Base-by-base conservation (phyloP, 768 basidiomycete species). In the Pleurotus giganteus region DNA sequence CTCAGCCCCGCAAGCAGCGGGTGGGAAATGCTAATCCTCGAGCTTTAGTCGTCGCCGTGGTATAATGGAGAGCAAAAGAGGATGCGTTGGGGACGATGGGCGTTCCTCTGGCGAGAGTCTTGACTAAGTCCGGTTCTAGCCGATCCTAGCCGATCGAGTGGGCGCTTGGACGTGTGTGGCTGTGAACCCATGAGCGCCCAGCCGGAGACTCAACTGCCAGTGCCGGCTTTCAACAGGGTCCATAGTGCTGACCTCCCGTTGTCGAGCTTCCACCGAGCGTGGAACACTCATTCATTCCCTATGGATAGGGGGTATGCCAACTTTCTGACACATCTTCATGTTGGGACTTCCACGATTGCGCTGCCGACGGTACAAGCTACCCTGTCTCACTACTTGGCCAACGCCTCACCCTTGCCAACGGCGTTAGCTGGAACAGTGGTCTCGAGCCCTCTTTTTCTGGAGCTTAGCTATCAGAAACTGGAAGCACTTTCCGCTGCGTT, bases 1-100 rank as follows among this genome's bases (percentile, higher is more conserved):
- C 79, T 81, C 78, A 76, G 71, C 82, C 81, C 81, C 82, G 80
- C 80, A 66, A 69, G 79, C 79, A 82, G 80, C 75, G 75, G 75
- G 72, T 69, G 62, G 62, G 65, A 66, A 58, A 56, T 59, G 61
- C 54, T 26, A 56, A 45, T 54, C 44, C 54, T 58, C 59, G 59
- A 57, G 61, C 58, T 57, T 54, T 60, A 60, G 63, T 64, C 55
- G 58, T 59, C 24, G 53, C 59, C 55, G 61, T 60, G 50, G 21
- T 54, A 24, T 36, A 21, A 36, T 47, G 46, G 15, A 47, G 31
- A n/a, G 26, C 28, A 8, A 47, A 29, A 29, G 46, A 15, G 13
- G 27, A 28, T 21, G 5, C 12, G 19, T 13, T 17, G 21, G 43
- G 43, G 19, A 12, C 24, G 43, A 19, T 45, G 43, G 26, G 24